Evolutionary conservation across 345 rosid species (phyloP).

Genomic region (Gossypium thurberi): DNA sequence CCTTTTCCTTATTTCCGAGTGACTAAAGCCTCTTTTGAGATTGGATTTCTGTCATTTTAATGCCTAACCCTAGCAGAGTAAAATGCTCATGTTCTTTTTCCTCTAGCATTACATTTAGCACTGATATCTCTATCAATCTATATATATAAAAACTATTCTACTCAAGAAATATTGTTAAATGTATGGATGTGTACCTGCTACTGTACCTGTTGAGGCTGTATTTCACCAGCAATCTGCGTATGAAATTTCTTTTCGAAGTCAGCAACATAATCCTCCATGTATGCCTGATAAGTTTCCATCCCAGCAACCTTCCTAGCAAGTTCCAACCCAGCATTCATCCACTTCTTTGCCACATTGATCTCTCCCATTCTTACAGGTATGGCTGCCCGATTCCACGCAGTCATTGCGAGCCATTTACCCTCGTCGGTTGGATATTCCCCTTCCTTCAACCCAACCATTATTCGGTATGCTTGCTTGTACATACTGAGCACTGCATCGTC

Average conservation of each 20-base stretch:
- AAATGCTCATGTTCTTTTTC: background rate
- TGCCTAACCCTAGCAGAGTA: background rate
- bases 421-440: conserved; percentile 85
- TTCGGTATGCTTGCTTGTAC: conserved; percentile 81
- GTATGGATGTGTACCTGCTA: background rate
- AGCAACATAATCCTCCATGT: conserved; percentile 72
- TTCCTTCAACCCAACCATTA: conserved; percentile 83
- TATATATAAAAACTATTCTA: background rate
- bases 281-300: conserved; percentile 70
- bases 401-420: conserved; percentile 93
- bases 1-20: background rate
- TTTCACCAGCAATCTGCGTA: conserved; percentile 17
- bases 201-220: conserved; percentile 4
- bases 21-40: background rate
- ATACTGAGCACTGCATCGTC: conserved; percentile 46
- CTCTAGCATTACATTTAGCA: background rate
- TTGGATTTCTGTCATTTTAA: background rate
- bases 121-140: background rate
- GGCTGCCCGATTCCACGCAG: conserved; percentile 92
- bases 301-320: conserved; percentile 60
- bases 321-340: conserved; percentile 69
- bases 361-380: conserved; percentile 64
- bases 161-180: background rate
- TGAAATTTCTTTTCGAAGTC: conserved; percentile 39
- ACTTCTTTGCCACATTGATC: conserved; percentile 59